phyloP scores from a whole-genome alignment of 176 grass and related monocot species.

The Raddia distichophylla region DNA sequence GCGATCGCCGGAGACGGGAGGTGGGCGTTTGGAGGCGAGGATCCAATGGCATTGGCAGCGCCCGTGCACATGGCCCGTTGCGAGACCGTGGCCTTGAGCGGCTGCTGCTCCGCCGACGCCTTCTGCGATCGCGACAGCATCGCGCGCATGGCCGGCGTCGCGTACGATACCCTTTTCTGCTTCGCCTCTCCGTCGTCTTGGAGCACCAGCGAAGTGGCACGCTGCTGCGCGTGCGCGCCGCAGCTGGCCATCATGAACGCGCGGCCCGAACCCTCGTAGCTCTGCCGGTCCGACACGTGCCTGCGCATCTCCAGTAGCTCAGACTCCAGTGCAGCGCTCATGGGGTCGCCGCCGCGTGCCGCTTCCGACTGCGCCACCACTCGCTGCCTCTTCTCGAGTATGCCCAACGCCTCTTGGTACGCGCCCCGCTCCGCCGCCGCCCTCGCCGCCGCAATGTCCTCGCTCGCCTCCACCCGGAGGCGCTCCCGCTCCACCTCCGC shows the following conservation, averaged over 20 bases:
- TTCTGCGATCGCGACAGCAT: slow-evolving; percentile 27
- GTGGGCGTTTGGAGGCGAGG: too few relatives aligned
- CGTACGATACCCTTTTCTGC: too few relatives aligned
- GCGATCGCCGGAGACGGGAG: too few relatives aligned
- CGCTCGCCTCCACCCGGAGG: slow-evolving; percentile 36
- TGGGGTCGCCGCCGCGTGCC: slow-evolving; percentile 5
- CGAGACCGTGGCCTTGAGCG: too few relatives aligned
- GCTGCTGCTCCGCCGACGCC: neutral
- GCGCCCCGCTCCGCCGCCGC: slow-evolving; percentile 37
- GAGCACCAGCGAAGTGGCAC: slow-evolving; percentile 21
- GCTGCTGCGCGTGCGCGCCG: slow-evolving; percentile 37
- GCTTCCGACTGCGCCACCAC: slow-evolving; percentile 32
- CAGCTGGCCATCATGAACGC: slow-evolving; percentile 47
- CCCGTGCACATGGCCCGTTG: too few relatives aligned
- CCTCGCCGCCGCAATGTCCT: slow-evolving; percentile 44
- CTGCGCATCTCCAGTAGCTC: slow-evolving; percentile 36
- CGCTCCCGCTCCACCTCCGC: slow-evolving; percentile 48
- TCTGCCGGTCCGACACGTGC: slow-evolving; percentile 25
- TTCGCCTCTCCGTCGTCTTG: too few relatives aligned
- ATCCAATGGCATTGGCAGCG: too few relatives aligned
- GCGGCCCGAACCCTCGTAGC: slow-evolving; percentile 36
- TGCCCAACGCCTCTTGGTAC: slow-evolving; percentile 39
- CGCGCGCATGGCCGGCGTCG: slow-evolving; percentile 47
- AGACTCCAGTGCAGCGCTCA: neutral
- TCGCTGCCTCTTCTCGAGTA: slow-evolving; percentile 39